Evolutionary conservation across 139 green algal genomes (phyloP).

Genomic region (Coccomyxa sp.): DNA sequence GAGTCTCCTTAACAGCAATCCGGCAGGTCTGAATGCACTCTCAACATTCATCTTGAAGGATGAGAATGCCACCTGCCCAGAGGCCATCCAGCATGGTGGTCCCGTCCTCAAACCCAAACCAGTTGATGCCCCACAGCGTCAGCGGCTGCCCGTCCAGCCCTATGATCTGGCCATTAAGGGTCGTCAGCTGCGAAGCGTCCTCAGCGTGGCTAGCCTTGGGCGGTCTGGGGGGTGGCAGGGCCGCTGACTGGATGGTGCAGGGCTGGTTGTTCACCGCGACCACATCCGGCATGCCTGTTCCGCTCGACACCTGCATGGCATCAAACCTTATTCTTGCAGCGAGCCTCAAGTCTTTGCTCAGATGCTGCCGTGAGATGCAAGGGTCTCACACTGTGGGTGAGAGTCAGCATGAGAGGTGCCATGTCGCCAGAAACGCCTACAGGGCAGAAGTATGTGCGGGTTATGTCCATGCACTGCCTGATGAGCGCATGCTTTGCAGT

Average conservation of each 20-base stretch:
- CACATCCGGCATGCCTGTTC: neutral
- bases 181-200: slow-evolving; percentile 3
- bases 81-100: slow-evolving; percentile 24
- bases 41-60: too few species aligned
- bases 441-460: too few species aligned
- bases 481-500: too few species aligned
- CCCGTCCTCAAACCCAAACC: slow-evolving; percentile 25
- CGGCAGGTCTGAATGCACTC: too few species aligned
- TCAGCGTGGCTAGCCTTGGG: neutral
- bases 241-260: slow-evolving; percentile 4
- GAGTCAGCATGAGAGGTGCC: too few species aligned
- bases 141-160: slow-evolving; percentile 16
- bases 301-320: neutral
- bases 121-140: slow-evolving; percentile 10
- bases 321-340: too few species aligned
- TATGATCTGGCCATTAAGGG: slow-evolving; percentile 16
- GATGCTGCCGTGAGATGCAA: too few species aligned
- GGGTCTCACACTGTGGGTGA: too few species aligned
- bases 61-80: slow-evolving; percentile 4
- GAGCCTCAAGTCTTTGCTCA: too few species aligned
- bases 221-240: neutral
- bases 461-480: too few species aligned
- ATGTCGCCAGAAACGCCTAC: too few species aligned
- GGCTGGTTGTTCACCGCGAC: slow-evolving; percentile 5
- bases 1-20: too few species aligned